phyloP scores from a whole-genome alignment of 441 rosid genomes.

The Populus hybrid region DNA sequence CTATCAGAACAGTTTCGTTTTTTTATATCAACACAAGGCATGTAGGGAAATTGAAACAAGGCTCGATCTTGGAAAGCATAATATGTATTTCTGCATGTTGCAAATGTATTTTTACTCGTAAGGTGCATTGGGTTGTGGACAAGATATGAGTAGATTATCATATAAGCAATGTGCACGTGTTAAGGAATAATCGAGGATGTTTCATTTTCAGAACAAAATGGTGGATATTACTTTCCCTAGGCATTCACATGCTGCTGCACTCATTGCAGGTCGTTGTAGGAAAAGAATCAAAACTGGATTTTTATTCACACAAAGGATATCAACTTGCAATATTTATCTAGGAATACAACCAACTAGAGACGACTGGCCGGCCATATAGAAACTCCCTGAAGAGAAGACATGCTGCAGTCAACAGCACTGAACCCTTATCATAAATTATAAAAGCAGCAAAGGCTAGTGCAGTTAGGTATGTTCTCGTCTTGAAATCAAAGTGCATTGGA shows the following conservation, averaged over 20 bases:
- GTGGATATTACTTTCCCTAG: constrained; percentile 1
- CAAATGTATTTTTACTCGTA: no score
- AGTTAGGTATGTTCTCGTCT: not conserved
- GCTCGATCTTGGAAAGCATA: not conserved
- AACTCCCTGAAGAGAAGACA: not conserved
- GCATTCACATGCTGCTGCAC: not conserved
- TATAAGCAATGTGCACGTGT: not conserved
- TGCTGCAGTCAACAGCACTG: not conserved
- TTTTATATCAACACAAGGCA: no score
- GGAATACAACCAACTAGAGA: not conserved
- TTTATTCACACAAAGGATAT: not conserved
- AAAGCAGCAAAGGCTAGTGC: not conserved
- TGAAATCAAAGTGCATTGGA: not conserved
- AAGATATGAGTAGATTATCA: not conserved
- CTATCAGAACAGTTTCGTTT: no score
- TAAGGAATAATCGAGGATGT: not conserved
- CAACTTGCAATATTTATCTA: not conserved
- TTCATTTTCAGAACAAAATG: not conserved
- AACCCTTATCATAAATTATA: not conserved
- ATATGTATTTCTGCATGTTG: not conserved
- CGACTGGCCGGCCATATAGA: not conserved
- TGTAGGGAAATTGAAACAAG: not conserved
- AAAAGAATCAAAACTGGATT: not conserved
- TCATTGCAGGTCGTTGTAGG: not conserved
- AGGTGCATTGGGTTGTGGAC: not conserved